Evolutionary conservation across 2,329 filamentous ascomycete species (phyloP).

Genomic region (Fusarium pseudoanthophilum): DNA sequence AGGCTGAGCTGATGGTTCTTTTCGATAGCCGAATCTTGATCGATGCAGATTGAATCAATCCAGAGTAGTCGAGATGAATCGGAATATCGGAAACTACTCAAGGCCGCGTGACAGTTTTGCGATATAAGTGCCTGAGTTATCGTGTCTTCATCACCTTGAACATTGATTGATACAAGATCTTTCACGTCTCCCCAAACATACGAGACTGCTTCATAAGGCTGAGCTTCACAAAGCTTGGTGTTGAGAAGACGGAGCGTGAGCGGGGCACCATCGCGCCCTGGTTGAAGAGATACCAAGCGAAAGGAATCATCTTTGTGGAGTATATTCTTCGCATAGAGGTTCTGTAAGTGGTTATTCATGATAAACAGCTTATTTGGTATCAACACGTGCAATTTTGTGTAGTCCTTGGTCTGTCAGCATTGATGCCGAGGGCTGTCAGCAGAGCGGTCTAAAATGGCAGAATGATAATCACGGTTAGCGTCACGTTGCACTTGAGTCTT

Average conservation of each 20-base stretch:
- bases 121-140: background rate
- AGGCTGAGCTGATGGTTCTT: background rate
- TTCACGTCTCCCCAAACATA: background rate
- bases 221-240: background rate
- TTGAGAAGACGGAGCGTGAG: background rate
- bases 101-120: background rate
- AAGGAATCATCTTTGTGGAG: background rate
- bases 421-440: background rate
- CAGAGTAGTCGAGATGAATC: background rate
- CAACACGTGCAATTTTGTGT: accelerated
- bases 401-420: background rate
- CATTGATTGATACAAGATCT: background rate
- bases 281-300: background rate
- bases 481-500: background rate
- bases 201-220: background rate
- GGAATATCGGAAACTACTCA: background rate
- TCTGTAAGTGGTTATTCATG: background rate
- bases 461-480: background rate
- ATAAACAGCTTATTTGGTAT: accelerated
- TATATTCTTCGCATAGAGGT: background rate
- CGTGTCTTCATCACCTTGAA: accelerated
- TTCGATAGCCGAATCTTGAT: background rate
- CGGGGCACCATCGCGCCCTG: background rate
- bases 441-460: background rate
- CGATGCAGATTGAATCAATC: background rate